phyloP scores from a whole-genome alignment of 306 rosid genomes.

The Quercus wislizeni region DNA sequence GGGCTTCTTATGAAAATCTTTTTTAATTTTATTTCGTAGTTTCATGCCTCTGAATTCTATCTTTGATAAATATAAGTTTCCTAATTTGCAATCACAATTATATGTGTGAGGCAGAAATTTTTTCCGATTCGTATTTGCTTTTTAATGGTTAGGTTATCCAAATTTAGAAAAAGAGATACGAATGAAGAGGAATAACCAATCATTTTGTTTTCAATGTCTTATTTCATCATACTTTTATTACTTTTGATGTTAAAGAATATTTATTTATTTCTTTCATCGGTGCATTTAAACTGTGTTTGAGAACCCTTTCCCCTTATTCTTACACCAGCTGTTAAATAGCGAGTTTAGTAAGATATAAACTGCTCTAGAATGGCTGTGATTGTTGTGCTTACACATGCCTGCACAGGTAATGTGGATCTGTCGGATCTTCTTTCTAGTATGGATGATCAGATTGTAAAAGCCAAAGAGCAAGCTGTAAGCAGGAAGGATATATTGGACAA shows the following conservation, averaged over 20 bases:
- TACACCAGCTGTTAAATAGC: background rate
- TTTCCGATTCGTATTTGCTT: background rate
- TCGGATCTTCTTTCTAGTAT: constrained; percentile 75
- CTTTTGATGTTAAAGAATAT: background rate
- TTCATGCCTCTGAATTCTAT: background rate
- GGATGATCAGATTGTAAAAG: constrained; percentile 79
- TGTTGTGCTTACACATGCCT: constrained; percentile 19
- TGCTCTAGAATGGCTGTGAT: background rate
- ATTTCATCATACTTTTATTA: background rate
- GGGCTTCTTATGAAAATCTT: background rate
- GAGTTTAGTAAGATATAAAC: background rate
- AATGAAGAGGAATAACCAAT: too few relatives aligned
- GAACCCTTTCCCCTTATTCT: background rate
- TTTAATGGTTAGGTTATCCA: background rate
- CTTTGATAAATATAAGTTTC: background rate
- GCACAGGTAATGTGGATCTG: constrained; percentile 53
- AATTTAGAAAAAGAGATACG: too few relatives aligned
- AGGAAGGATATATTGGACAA: constrained; percentile 89
- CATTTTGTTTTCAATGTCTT: background rate
- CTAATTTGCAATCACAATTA: background rate
- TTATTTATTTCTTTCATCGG: background rate
- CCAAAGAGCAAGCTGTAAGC: constrained; percentile 84
- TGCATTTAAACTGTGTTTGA: background rate
- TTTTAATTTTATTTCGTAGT: background rate
- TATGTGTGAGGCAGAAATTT: background rate